Conservation (phyloP, 345 rosid species). For the Tarenaya hassleriana region DNA sequence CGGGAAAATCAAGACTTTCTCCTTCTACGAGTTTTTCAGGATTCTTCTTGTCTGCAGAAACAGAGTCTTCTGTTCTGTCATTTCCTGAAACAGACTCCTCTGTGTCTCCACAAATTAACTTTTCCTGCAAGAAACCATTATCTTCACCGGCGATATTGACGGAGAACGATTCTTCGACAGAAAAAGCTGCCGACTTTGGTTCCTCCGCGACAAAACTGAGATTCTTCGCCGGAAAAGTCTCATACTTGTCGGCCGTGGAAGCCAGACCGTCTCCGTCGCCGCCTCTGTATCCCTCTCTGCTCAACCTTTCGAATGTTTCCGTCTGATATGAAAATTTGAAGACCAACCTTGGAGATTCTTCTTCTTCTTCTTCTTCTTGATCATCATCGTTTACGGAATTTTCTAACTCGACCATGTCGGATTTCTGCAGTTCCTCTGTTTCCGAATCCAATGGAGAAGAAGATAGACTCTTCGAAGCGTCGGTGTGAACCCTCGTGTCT, state of each 20-base stretch:
- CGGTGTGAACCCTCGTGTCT: slow-evolving; percentile 18
- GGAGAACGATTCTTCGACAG: slow-evolving; percentile 30
- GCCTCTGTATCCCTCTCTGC: slow-evolving; percentile 25
- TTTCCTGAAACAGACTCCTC: slow-evolving; percentile 18
- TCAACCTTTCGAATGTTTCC: slow-evolving; percentile 41
- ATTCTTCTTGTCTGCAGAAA: not conserved
- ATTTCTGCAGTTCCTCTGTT: not conserved
- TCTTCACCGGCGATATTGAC: slow-evolving; percentile 4
- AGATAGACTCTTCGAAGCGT: slow-evolving; percentile 18
- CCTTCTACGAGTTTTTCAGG: not conserved
- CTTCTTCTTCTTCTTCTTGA: slow-evolving; percentile 20
- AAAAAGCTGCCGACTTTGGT: slow-evolving; percentile 38
- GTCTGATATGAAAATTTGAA: slow-evolving; percentile 73
- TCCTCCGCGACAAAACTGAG: slow-evolving; percentile 35
- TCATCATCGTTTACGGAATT: slow-evolving; percentile 13
- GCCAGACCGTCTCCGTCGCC: slow-evolving; percentile 21
- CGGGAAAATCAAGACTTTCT: slow-evolving; percentile 1
- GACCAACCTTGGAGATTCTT: slow-evolving; percentile 38
- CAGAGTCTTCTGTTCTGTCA: slow-evolving; percentile 7
- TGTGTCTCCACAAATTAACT: slow-evolving; percentile 20
- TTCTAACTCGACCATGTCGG: slow-evolving; percentile 16
- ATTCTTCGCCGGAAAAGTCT: slow-evolving; percentile 31
- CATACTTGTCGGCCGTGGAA: slow-evolving; percentile 35
- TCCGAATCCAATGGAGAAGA: slow-evolving; percentile 11
- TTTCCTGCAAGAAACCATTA: slow-evolving; percentile 10